Evolutionary conservation across 2,329 filamentous ascomycete genomes (phyloP), one percentile per base, ranked within the genome.

Genomic region (Diaporthe longicolla): DNA sequence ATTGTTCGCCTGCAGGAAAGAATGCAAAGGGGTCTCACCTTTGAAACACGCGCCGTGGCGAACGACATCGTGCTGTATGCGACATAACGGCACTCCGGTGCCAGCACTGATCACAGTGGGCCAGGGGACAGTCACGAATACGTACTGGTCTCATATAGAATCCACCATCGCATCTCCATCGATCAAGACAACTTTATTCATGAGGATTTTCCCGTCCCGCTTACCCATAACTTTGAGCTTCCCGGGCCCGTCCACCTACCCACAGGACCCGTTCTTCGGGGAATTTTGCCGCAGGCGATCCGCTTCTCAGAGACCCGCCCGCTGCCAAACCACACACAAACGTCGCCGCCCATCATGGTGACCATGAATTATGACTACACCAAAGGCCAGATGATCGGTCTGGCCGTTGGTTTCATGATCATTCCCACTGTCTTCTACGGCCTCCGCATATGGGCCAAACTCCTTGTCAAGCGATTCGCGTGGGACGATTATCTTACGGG

Each of bases 351-450:
- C 63, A 66, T 4, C 29, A 66, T 66, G 63, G 63, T 66, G 29
- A 37, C 45, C 7, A 66, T 66, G 61, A 66, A 48, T 24, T 29
- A 66, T 50, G 61, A 66, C 13, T 66, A 66, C 32, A 66, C 45
- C 45, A 52, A 66, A 7, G 63, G 63, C 45, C 63, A 66, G 63
- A 66, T 66, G 63, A 66, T 66, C 45, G 21, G 63, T 37, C 63
- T 66, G 45, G 63, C 63, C 29, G n/a, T 66, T 19, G 63, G 21
- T 0, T 66, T 66, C 63, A 66, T 66, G 63, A 26, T 66, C 15
- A 66, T 66, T 37, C 45, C 63, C 1, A 52, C 29, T 1, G 45
- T 66, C 45, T 66, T 66, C n/a, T 66, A 66, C 15, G 63, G 29
- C 0, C 45, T 66, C 8, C 63, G 63, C 29, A 15, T 66, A 9